Conservation (phyloP, 169 alveolate species). For the Miamiensis avidus region DNA sequence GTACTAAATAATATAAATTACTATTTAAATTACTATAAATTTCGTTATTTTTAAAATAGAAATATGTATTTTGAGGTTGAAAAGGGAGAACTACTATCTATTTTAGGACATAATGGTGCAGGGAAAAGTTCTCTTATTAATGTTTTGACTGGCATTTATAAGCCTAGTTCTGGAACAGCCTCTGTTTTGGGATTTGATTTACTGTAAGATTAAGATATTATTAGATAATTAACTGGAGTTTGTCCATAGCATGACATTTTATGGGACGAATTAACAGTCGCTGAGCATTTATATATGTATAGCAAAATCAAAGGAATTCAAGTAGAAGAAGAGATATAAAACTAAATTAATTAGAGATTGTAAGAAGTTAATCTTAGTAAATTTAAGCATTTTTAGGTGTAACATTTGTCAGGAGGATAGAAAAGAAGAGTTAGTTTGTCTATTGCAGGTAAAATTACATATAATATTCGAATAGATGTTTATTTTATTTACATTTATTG, state of each 20-base stretch:
- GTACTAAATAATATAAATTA: too few relatives aligned
- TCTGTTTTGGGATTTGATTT: conserved; percentile 68
- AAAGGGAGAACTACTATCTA: conserved; percentile 81
- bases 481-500: too few relatives aligned
- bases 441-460: too few relatives aligned
- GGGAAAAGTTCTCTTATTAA: conserved; percentile 91
- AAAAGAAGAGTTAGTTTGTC: too few relatives aligned
- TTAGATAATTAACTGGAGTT: conserved; percentile 66
- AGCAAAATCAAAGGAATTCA: conserved; percentile 63
- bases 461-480: too few relatives aligned
- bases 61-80: conserved; percentile 73
- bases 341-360: too few relatives aligned
- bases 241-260: conserved; percentile 84
- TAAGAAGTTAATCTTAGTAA: too few relatives aligned
- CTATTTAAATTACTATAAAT: too few relatives aligned
- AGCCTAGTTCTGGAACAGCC: conserved; percentile 77
- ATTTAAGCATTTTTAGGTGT: too few relatives aligned
- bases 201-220: conserved; percentile 64
- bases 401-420: too few relatives aligned
- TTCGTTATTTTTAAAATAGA: too few relatives aligned
- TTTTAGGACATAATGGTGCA: conserved; percentile 93
- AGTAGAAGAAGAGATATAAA: conserved; percentile 40
- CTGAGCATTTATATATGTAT: conserved; percentile 71
- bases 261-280: conserved; percentile 83
- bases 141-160: conserved; percentile 72